Evolutionary conservation across 139 green algal genomes (phyloP), one percentile per base, ranked within the genome.

Genomic region (Desmodesmus armatus): DNA sequence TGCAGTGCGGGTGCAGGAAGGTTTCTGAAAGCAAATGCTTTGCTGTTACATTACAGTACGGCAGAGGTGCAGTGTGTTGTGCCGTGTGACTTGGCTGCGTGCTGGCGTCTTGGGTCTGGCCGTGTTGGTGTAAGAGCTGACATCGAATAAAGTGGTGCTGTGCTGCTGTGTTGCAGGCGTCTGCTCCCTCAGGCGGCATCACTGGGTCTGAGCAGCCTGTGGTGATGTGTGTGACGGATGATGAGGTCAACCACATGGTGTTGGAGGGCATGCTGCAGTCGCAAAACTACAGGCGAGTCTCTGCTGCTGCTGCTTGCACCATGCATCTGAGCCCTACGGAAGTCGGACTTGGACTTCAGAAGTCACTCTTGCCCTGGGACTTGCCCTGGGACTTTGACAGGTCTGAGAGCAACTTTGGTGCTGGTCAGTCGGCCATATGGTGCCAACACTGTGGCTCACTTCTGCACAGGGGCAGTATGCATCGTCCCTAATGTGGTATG

Each of bases 211-310:
- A 25, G 15, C 40, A 85, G 78, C 77, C 66, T 5, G 3, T 88
- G 35, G 85, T 91, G 13, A 62, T 91, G 77, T 89, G 85, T 51
- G 82, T 90, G 5, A 85, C 89, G 70, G 88, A 91, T 35, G 88
- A 91, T n/a, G 88, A 91, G 40, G 78, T 91, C 6, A 88, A 88
- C 37, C 88, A 91, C 71, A 82, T 91, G 37, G 75, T 91, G 55
- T 62, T 91, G 71, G 78, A 89, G 78, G 82, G 82, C 15, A 88
- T 91, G 85, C 78, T 91, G 70, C 72, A 70, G 11, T 87, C 85
- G 31, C 77, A 90, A 33, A 71, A 87, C 53, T 89, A 87, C 78
- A 78, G 73, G 78, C 90, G 72, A 63, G 72, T 58, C 33, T 19
- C 69, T 39, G 7, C 60, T 53, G 5, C 15, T 33, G 53, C 73